These are phyloP conservation scores for Zancudomyces culisetae DNA, from an alignment of 371 early-diverging fungal genomes.

Conservation along the genomic window DNA sequence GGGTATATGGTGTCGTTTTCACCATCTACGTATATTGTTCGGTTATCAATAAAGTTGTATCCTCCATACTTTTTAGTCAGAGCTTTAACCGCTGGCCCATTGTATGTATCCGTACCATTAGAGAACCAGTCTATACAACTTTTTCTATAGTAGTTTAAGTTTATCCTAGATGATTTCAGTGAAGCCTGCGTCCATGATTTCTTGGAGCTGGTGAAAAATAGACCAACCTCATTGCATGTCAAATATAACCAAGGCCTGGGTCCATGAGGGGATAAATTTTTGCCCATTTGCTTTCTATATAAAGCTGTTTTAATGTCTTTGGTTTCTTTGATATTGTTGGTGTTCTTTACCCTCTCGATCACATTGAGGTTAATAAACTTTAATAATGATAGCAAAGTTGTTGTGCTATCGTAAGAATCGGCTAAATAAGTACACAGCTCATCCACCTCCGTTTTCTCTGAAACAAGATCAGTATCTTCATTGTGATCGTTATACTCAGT, in stretches of 20 bases:
- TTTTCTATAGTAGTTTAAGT: not conserved
- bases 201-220: not conserved
- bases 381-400: not conserved
- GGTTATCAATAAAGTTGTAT: not conserved
- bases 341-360: not conserved
- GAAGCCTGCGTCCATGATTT: not conserved
- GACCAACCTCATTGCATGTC: conserved; percentile 1
- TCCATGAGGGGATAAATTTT: not conserved
- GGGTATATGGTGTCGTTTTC: not conserved
- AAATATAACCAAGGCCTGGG: not conserved
- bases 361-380: not conserved
- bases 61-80: not conserved
- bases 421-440: not conserved
- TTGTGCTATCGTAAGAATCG: not conserved
- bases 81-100: not conserved
- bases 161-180: not conserved
- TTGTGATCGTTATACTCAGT: not conserved
- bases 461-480: not conserved
- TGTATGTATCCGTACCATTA: not conserved
- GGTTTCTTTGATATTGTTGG: not conserved
- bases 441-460: not conserved
- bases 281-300: too few relatives aligned
- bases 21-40: conserved; percentile 1
- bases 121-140: not conserved
- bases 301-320: not conserved